These are phyloP conservation scores for Candida albicans DNA, from an alignment of 1,139 yeast species.

Conservation along the genomic window DNA sequence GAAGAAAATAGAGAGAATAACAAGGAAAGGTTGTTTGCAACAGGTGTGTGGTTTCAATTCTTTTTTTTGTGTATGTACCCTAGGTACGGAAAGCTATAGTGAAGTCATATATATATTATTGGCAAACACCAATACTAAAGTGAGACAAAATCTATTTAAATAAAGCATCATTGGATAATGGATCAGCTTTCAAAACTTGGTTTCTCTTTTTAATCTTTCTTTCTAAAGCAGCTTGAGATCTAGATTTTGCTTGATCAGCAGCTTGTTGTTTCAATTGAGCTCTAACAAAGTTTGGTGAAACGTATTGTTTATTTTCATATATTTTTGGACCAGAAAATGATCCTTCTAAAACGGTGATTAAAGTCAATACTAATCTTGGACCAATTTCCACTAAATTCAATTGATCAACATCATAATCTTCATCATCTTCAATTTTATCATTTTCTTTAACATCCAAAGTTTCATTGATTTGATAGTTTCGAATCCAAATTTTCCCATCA, in stretches of 20 bases:
- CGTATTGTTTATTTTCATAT: slow-evolving; percentile 94
- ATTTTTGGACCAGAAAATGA: slow-evolving; percentile 98
- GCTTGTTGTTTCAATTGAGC: slow-evolving; percentile 81
- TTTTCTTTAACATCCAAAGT: slow-evolving; percentile 47
- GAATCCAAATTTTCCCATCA: slow-evolving; percentile 92
- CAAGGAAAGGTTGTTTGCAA: too few relatives aligned
- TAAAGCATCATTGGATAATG: slow-evolving; percentile 75
- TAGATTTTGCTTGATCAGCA: slow-evolving; percentile 74
- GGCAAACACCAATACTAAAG: too few relatives aligned
- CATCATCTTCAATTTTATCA: slow-evolving; percentile 36
- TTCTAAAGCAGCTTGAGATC: slow-evolving; percentile 79
- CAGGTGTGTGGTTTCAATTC: too few relatives aligned
- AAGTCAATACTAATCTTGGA: slow-evolving; percentile 92
- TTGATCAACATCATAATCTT: slow-evolving; percentile 44
- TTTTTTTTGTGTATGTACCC: too few relatives aligned
- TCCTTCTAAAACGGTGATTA: slow-evolving; percentile 90
- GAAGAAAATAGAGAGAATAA: too few relatives aligned
- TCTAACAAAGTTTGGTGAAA: slow-evolving; percentile 92
- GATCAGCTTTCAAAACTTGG: slow-evolving; percentile 74
- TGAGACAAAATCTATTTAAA: slow-evolving; percentile 43
- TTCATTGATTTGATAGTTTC: slow-evolving; percentile 92
- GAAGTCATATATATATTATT: too few relatives aligned
- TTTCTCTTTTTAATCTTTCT: slow-evolving; percentile 77
- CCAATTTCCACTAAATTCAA: slow-evolving; percentile 90
- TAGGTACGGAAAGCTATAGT: too few relatives aligned